phyloP scores from a whole-genome alignment of 2,329 filamentous ascomycete genomes.

The Hypoxylon sp. region DNA sequence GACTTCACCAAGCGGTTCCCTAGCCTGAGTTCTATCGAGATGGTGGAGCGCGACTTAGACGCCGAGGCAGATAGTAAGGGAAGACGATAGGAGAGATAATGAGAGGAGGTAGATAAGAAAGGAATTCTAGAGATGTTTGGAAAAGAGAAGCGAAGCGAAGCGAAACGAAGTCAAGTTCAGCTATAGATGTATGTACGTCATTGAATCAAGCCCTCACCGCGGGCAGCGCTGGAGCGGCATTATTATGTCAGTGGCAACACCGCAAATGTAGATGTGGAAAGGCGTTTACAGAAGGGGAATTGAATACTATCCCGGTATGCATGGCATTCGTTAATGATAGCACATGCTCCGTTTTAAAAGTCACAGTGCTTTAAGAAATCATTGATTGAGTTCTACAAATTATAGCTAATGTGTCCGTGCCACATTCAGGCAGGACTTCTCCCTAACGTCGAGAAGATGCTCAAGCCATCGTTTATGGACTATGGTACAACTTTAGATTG shows the following conservation, averaged over 20 bases:
- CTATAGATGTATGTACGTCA: conserved; percentile 20
- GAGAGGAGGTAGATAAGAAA: conserved; percentile 2
- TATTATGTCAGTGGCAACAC: conserved; percentile 34
- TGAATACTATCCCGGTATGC: conserved; percentile 35
- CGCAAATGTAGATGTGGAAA: conserved; percentile 40
- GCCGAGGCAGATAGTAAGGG: conserved; percentile 54
- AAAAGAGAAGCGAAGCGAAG: conserved; percentile 6
- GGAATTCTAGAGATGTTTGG: not conserved
- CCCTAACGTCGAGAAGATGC: no score
- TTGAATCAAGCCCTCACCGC: not conserved
- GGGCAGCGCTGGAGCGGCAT: conserved; percentile 18
- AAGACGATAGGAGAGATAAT: conserved; percentile 11
- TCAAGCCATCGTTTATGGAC: not conserved
- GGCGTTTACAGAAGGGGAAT: conserved; percentile 43
- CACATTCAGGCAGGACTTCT: not conserved
- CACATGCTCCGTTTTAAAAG: not conserved
- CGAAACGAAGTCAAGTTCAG: conserved; percentile 6
- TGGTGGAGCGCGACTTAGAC: conserved; percentile 80
- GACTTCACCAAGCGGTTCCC: conserved; percentile 90
- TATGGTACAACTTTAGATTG: not conserved
- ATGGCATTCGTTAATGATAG: conserved; percentile 3
- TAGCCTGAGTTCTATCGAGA: conserved; percentile 86
- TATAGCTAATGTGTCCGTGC: not conserved
- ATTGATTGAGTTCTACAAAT: not conserved
- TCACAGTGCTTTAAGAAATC: not conserved